Evolutionary conservation across 129 eudicot species (phyloP).

Genomic region (Ambrosia artemisiifolia): DNA sequence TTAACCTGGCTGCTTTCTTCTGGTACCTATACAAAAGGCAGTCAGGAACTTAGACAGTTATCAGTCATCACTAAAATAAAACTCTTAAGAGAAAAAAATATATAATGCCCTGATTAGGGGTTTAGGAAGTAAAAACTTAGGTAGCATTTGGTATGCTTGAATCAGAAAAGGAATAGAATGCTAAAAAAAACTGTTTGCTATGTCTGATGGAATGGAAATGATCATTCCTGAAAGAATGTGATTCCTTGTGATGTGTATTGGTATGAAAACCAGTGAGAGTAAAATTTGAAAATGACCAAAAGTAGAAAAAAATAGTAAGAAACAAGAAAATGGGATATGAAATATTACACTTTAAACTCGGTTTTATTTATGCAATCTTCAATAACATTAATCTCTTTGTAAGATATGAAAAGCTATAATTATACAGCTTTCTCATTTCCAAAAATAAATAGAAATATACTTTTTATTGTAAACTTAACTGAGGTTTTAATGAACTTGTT

Average conservation of each 20-base stretch:
- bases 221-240: neutral
- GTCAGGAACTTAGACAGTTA: constrained; percentile 6
- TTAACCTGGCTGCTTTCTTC: constrained; percentile 92
- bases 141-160: neutral
- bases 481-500: neutral
- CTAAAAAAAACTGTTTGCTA: neutral
- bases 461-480: neutral
- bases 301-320: neutral
- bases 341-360: neutral
- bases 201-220: constrained; percentile 2
- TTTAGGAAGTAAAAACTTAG: neutral
- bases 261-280: neutral
- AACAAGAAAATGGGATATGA: neutral
- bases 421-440: neutral
- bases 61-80: constrained; percentile 1
- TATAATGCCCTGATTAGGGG: neutral
- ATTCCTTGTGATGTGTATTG: neutral
- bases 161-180: neutral
- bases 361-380: neutral
- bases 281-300: neutral
- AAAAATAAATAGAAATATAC: neutral
- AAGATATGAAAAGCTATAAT: neutral
- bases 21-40: constrained; percentile 66
- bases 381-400: neutral
- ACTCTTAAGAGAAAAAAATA: neutral